Evolutionary conservation across 1,284 basidiomycete genomes (phyloP).

Genomic region (Hymenochaete sp.): DNA sequence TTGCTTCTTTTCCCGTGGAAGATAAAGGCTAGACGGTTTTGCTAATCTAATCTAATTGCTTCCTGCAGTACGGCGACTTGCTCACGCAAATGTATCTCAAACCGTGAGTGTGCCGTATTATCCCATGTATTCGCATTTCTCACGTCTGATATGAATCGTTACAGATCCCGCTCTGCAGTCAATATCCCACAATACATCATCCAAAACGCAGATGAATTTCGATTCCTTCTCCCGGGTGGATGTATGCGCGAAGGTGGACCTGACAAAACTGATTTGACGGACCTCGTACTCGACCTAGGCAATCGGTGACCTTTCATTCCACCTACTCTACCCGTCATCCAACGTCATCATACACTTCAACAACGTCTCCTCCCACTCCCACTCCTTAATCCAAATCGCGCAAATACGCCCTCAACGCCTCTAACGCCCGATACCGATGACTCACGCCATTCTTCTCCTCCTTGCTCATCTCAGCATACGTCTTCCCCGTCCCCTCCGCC

Average conservation of each 20-base stretch:
- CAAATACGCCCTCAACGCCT: slow-evolving; percentile 70
- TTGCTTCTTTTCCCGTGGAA: too few species aligned
- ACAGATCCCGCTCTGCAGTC: slow-evolving; percentile 38
- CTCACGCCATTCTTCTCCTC: slow-evolving; percentile 85
- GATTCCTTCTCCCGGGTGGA: slow-evolving; percentile 52
- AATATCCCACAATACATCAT: slow-evolving; percentile 46
- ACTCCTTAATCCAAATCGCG: slow-evolving; percentile 15
- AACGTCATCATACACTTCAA: too few species aligned
- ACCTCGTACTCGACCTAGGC: too few species aligned
- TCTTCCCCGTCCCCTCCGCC: slow-evolving; percentile 64
- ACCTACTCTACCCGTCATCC: not conserved
- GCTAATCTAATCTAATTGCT: not conserved
- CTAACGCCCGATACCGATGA: slow-evolving; percentile 83
- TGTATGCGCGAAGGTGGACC: slow-evolving; percentile 34
- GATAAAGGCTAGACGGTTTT: too few species aligned
- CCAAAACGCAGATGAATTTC: slow-evolving; percentile 41
- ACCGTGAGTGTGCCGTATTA: slow-evolving; percentile 32
- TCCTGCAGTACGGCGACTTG: slow-evolving; percentile 40
- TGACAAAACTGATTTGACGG: too few species aligned
- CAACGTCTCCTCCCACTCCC: too few species aligned
- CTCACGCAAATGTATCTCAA: slow-evolving; percentile 42
- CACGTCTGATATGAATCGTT: slow-evolving; percentile 16
- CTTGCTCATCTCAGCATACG: slow-evolving; percentile 92
- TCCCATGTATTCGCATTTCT: not conserved
- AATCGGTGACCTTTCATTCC: not conserved